phyloP scores from a whole-genome alignment of 441 rosid species.

The Pelargonium australe region DNA sequence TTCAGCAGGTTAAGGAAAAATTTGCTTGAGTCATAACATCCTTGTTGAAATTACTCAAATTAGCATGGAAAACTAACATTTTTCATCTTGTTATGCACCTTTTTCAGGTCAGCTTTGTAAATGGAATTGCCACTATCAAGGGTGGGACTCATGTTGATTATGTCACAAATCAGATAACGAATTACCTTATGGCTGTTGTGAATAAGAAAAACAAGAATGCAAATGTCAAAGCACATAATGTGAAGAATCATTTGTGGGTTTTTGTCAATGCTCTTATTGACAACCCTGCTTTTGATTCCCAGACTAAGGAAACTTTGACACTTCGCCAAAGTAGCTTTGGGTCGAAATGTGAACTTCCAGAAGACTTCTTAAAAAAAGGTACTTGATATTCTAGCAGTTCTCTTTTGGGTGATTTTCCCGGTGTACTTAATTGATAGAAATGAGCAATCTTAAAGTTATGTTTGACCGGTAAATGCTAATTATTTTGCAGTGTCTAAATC shows the following conservation, averaged over 20 bases:
- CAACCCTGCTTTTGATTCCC: constrained; percentile 98
- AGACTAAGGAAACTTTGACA: constrained; percentile 94
- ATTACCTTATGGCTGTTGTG: constrained; percentile 56
- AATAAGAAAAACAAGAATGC: constrained; percentile 86
- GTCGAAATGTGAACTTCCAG: constrained; percentile 82
- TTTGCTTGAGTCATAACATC: background rate
- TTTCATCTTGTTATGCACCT: constrained; percentile 4
- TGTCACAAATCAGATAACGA: constrained; percentile 76
- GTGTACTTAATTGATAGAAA: background rate
- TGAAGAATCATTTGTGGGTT: constrained; percentile 88
- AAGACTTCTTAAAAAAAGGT: constrained; percentile 84
- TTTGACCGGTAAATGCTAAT: background rate
- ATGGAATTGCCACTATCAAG: constrained; percentile 78
- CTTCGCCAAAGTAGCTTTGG: constrained; percentile 95
- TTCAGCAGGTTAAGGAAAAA: constrained; percentile 63
- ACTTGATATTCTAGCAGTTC: constrained; percentile 13
- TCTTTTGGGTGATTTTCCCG: background rate
- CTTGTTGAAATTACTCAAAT: background rate
- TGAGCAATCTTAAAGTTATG: background rate
- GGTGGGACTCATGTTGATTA: constrained; percentile 99
- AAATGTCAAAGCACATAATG: constrained; percentile 70
- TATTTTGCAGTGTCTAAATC: constrained; percentile 64
- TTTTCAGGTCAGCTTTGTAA: constrained; percentile 88
- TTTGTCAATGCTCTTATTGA: constrained; percentile 93
- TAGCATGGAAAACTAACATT: background rate